phyloP scores from a whole-genome alignment of 371 early-diverging fungal species.

The Mucor velutinosus region DNA sequence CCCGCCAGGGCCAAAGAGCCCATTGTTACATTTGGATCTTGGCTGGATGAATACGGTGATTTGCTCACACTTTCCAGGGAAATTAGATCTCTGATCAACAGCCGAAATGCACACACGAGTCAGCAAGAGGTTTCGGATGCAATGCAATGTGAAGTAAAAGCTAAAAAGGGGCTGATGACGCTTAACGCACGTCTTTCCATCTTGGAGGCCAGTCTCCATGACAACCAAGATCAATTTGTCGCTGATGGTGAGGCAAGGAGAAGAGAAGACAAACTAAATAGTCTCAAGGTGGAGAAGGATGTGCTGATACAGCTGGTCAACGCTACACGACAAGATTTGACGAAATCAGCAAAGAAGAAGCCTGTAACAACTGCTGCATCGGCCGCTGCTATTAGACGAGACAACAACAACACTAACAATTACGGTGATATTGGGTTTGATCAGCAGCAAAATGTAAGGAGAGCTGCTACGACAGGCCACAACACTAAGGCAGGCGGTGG shows the following conservation, averaged over 20 bases:
- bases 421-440: constrained; percentile 33
- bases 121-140: constrained; percentile 74
- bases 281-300: constrained; percentile 67
- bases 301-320: constrained; percentile 55
- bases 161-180: constrained; percentile 67
- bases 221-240: constrained; percentile 42
- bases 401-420: not conserved
- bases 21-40: constrained; percentile 55
- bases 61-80: constrained; percentile 65
- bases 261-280: constrained; percentile 72
- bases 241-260: constrained; percentile 71
- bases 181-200: constrained; percentile 46
- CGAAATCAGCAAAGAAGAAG: not conserved
- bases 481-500: constrained; percentile 22
- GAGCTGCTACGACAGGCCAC: not conserved
- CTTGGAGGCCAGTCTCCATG: constrained; percentile 62
- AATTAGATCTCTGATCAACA: constrained; percentile 68
- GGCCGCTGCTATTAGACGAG: not conserved
- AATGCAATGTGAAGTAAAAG: constrained; percentile 75
- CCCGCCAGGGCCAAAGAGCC: not conserved
- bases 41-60: constrained; percentile 78
- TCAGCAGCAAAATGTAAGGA: constrained; percentile 5
- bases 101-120: constrained; percentile 67
- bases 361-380: constrained; percentile 10
- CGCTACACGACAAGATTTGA: constrained; percentile 50